These are phyloP conservation scores for Mortierella hygrophila DNA, from an alignment of 192 early-diverging fungal genomes.

Conservation along the genomic window DNA sequence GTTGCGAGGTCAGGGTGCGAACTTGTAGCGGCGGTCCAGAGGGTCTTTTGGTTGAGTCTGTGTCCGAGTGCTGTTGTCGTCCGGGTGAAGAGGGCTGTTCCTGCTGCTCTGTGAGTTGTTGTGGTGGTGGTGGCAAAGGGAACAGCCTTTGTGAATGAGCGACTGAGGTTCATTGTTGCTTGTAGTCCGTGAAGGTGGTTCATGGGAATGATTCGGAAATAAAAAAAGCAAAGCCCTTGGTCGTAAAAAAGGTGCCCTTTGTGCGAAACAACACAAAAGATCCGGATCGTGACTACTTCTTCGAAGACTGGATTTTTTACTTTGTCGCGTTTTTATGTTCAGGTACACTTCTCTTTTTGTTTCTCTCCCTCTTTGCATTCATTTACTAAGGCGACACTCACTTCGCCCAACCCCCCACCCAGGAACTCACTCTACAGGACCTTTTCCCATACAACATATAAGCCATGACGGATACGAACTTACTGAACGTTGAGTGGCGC, in stretches of 20 bases:
- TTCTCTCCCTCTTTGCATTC: background rate
- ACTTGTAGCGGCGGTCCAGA: constrained; percentile 45
- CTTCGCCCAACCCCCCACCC: background rate
- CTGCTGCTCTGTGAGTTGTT: background rate
- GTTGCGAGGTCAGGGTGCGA: constrained; percentile 44
- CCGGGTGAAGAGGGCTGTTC: background rate
- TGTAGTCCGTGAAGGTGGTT: background rate
- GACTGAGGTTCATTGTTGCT: constrained; percentile 1
- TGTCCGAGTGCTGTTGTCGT: constrained; percentile 3
- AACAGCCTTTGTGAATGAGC: constrained; percentile 1
- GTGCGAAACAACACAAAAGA: background rate
- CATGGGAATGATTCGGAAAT: background rate
- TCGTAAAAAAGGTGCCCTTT: background rate
- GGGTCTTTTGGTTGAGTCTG: constrained; percentile 3
- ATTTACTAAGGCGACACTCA: background rate
- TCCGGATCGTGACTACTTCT: background rate
- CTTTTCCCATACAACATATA: background rate
- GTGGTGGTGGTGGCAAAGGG: background rate
- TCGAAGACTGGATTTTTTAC: background rate
- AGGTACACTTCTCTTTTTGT: no score
- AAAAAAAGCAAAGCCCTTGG: background rate
- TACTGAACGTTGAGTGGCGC: constrained; percentile 50
- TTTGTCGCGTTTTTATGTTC: background rate
- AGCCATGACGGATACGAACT: constrained; percentile 20
- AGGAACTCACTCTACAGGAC: background rate